Base-by-base conservation (phyloP, 2,329 filamentous ascomycete species). In the Aspergillus spinulosporus region DNA sequence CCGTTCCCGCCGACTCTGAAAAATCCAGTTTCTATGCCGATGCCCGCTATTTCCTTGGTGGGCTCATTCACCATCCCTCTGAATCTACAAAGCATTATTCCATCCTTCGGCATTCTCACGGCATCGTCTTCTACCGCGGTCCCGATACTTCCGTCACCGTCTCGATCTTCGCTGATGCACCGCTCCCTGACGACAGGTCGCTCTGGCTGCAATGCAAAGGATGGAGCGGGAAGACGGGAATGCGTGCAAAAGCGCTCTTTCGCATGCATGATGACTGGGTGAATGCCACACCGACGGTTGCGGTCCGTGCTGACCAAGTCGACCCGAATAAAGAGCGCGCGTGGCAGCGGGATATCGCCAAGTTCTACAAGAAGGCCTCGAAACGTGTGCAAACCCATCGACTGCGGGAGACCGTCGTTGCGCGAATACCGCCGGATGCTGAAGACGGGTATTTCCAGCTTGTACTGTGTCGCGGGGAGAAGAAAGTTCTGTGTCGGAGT, bases 201-300 rank as follows among this genome's bases (percentile, higher is more conserved):
- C 68, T 89, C 12, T 90, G 85, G 84, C 73, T 90, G 26, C 87
- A 90, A 72, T 80, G 80, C 57, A 87, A 85, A 61, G 88, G 87
- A 2, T 88, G 79, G 73, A 85, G 84, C 0, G 88, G 88, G 3
- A 86, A 86, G 65, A 80, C 85, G 48, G 88, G 88, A 14, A 88
- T 90, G 82, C 79, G 80, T 5, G 74, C 86, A 29, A 88, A 87
- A 66, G 82, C 85, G 0, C 69, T 89, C 1, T 72, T 89, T 36
- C 82, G 85, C 5, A 78, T 81, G 0, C 83, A 79, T 9, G 77
- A 79, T 5, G 78, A 74, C 63, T 90, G 88, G 87, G 75, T 89
- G 9, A 81, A 90, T 56, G 86, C 89, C 2, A 90, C 88, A 0
- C 88, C 88, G 0, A 74, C 75, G 0, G 70, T 77, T 1, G 75